Evolutionary conservation across 2,329 filamentous ascomycete species (phyloP), one percentile per base, ranked within the genome.

Genomic region (Phoma sp.): DNA sequence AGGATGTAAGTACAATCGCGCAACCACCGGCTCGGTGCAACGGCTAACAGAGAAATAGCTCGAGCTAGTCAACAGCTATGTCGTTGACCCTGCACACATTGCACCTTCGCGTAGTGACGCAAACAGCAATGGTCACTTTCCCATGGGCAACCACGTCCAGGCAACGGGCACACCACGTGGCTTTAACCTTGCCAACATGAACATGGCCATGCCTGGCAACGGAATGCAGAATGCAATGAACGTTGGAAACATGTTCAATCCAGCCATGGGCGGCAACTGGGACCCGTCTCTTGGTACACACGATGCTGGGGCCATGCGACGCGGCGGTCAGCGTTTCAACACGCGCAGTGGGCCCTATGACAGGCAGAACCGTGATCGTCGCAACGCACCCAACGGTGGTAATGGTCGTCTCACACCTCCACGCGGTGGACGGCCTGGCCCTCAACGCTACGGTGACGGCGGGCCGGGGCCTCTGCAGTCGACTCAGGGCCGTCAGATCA

Each of bases 81-180:
- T 97, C 29, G 82, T 96, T 39, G 95, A 99, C 70, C 95, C 95
- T 36, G 88, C 94, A 10, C 94, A 96, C 69, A 97, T 99, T 73
- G 92, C 92, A 32, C 92, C 95, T 1, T 96, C 93, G 10, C 86
- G 94, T 53, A 95, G 93, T 17, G 92, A 99, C 78, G 90, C 93
- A 33, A 97, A 96, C 72, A 96, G 90, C 67, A 97, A 97, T 68
- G 94, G 94, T 1, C 94, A 97, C 77, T 97, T 97, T 81, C 92
- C 93, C 1, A 85, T 92, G 37, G 83, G 86, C 43, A 91, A 89
- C 67, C 90, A 94, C 66, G 84, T 87, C 46, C 64, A 71, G 36
- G 86, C 88, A 35, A 86, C 88, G 5, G 94, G 94, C 40, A 97
- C 94, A 6, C 94, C 94, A 32, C 88, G 94, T 29, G 93, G 93